These are phyloP conservation scores for Sporothrix curviconia DNA, from an alignment of 2,329 filamentous ascomycete species.

Conservation along the genomic window DNA sequence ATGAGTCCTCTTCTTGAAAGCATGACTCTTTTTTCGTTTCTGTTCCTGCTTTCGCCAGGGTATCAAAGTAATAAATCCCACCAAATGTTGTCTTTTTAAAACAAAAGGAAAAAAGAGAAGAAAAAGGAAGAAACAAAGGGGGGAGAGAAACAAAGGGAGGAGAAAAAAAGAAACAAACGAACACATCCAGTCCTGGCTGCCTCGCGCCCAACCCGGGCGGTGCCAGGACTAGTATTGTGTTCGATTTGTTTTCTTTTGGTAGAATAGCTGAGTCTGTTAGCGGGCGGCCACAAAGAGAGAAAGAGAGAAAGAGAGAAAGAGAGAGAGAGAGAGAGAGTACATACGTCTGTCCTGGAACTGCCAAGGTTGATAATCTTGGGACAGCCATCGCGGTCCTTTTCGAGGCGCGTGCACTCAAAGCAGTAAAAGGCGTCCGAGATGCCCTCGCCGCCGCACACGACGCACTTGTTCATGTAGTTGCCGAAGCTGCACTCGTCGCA, in stretches of 20 bases:
- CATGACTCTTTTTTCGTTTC: too few species aligned
- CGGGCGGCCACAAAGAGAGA: neutral
- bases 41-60: too few species aligned
- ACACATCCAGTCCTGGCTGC: neutral
- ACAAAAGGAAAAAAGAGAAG: too few species aligned
- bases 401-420: conserved; percentile 93
- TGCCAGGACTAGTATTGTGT: conserved; percentile 45
- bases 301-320: neutral
- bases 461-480: conserved; percentile 99
- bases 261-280: conserved; percentile 44
- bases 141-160: neutral
- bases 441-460: conserved; percentile 91
- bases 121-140: neutral
- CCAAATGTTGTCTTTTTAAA: too few species aligned
- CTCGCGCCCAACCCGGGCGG: conserved; percentile 43
- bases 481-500: conserved; percentile 99
- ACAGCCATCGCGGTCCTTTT: conserved; percentile 95
- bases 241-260: conserved; percentile 62
- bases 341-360: conserved; percentile 86
- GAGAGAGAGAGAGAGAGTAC: conserved; percentile 39
- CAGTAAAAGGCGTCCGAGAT: conserved; percentile 99
- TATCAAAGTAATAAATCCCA: too few species aligned
- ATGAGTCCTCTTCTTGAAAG: too few species aligned
- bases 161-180: neutral
- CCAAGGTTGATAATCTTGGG: conserved; percentile 99